Evolutionary conservation across 805 yeast genomes (phyloP), one percentile per base, ranked within the genome.

Genomic region (Kodamaea kaohsiungensis): DNA sequence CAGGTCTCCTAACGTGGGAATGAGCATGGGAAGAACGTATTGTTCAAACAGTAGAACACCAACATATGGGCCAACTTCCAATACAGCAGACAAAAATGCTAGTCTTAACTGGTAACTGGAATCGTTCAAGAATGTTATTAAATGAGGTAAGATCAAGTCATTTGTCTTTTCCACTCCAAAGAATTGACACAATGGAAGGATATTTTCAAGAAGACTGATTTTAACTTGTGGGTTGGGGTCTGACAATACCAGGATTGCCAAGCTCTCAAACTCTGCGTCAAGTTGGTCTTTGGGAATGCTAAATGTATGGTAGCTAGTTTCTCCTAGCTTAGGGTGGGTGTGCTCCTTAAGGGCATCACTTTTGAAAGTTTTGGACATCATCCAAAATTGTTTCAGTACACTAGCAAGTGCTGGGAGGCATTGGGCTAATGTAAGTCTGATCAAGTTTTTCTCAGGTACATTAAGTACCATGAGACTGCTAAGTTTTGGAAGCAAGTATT

Each of bases 81-180:
- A 79, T 9, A 92, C 82, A 7, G 91, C 79, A 43, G 84, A 80
- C 38, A 93, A 85, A 61, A 95, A 86, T 3, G 86, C 84, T 27
- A 88, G 72, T 55, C 96, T 76, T 18, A 95, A 73, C 17, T 83
- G 79, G 0, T 87, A 73, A 62, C 85, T 84, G 53, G 84, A 79
- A 64, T 92, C 97, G 67, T 95, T 95, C 58, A 95, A 71, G 64
- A 91, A 95, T 0, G 98, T 92, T 45, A 95, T 92, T 53, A 92
- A 73, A 72, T 95, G 98, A 46, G 97, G 91, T 47, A 95, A 71
- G 18, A 95, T 85, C 42, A 95, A 76, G 65, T 95, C 98, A 64
- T 89, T 92, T 0, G 97, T 88, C 60, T 85, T 89, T 52, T 90
- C 96, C 53, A 87, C 84, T 0, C 97, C 97, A 65, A 95, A 86